A percentile compares a stretch with the other conserved stretches of the same genome.
Conservation (phyloP, 2,329 filamentous ascomycete genomes). For the Xylaria sp. region DNA sequence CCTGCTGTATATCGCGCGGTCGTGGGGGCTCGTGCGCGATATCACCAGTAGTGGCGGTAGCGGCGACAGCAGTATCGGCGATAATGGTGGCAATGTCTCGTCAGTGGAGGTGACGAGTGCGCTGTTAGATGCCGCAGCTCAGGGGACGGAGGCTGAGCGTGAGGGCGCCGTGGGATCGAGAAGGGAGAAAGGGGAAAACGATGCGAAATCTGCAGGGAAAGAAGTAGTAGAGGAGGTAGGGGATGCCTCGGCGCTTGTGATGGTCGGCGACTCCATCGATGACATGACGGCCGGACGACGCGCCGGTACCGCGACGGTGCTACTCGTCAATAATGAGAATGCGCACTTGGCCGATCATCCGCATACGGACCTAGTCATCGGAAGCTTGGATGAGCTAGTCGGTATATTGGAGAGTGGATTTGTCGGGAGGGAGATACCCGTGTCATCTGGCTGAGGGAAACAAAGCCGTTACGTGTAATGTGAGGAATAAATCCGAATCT, state of each 20-base stretch:
- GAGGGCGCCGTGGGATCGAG: slow-evolving; percentile 37
- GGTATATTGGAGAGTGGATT: slow-evolving; percentile 80
- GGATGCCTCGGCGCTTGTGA: slow-evolving; percentile 65
- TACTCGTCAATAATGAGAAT: slow-evolving; percentile 88
- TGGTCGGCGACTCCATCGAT: slow-evolving; percentile 85
- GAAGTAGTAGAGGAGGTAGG: slow-evolving; percentile 53
- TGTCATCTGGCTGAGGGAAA: not conserved
- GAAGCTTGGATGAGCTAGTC: slow-evolving; percentile 79
- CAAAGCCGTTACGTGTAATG: not conserved
- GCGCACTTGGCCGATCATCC: slow-evolving; percentile 73
- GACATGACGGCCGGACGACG: slow-evolving; percentile 89
- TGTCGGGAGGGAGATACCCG: slow-evolving; percentile 58
- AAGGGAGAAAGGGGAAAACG: slow-evolving; percentile 17
- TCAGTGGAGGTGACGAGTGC: slow-evolving; percentile 30
- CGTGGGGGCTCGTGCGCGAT: slow-evolving; percentile 71
- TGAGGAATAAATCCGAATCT: not conserved
- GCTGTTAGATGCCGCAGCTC: slow-evolving; percentile 24
- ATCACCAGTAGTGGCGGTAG: not conserved
- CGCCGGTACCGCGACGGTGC: slow-evolving; percentile 89
- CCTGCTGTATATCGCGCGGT: slow-evolving; percentile 83
- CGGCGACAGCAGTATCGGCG: not conserved
- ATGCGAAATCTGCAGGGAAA: not conserved
- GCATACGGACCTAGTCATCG: slow-evolving; percentile 80
- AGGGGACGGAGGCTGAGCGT: slow-evolving; percentile 30
- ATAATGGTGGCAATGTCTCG: too few relatives aligned